phyloP scores from a whole-genome alignment of 768 basidiomycete species.

The Russula abietina region DNA sequence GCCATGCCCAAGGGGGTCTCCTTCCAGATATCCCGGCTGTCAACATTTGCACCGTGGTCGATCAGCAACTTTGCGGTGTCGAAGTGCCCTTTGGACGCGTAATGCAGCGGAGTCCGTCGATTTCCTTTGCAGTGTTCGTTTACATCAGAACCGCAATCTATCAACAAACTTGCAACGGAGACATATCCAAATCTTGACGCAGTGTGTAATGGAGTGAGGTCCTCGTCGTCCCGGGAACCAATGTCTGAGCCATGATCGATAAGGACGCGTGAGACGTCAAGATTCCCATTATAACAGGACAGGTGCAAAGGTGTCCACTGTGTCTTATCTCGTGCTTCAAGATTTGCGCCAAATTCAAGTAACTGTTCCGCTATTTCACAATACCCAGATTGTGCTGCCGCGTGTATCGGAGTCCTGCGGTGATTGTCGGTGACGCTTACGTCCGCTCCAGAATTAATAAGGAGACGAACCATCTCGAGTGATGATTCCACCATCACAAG shows the following conservation, averaged over 20 bases:
- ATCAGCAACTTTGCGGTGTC: background rate
- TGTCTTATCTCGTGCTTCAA: background rate
- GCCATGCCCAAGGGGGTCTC: background rate
- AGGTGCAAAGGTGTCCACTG: background rate
- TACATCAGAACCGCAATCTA: background rate
- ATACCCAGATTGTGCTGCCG: background rate
- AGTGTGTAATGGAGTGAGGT: background rate
- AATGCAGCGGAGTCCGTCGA: background rate
- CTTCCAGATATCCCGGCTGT: background rate
- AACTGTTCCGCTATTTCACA: background rate
- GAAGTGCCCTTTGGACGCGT: background rate
- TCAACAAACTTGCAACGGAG: background rate
- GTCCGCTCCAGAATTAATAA: background rate
- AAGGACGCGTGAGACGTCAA: background rate
- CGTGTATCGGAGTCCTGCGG: constrained; percentile 8
- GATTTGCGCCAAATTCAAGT: background rate
- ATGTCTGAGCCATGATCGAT: background rate
- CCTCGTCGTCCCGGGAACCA: background rate
- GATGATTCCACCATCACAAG: background rate
- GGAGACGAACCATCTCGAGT: background rate
- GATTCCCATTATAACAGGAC: background rate
- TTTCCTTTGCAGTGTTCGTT: background rate
- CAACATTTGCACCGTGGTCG: background rate
- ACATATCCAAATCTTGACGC: background rate
- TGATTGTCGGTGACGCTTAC: background rate